Evolutionary conservation across 2,329 filamentous ascomycete genomes (phyloP).

Genomic region (Talaromyces sp.): DNA sequence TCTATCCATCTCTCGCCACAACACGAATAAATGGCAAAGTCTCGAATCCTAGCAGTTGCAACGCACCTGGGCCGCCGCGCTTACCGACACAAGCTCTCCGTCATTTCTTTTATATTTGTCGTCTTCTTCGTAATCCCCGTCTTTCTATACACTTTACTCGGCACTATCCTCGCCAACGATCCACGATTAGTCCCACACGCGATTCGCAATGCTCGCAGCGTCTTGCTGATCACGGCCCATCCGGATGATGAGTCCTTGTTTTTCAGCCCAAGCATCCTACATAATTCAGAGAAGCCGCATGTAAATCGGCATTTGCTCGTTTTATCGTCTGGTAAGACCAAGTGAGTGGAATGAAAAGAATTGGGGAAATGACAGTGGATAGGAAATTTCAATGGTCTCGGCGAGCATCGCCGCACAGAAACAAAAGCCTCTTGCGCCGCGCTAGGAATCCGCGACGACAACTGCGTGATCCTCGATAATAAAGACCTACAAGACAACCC

Average conservation of each 20-base stretch:
- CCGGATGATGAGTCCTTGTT: slow-evolving; percentile 30
- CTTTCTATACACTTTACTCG: slow-evolving; percentile 37
- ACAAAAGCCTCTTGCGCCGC: slow-evolving; percentile 24
- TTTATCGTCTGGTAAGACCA: slow-evolving; percentile 21
- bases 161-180: slow-evolving; percentile 36
- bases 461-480: slow-evolving; percentile 38
- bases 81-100: slow-evolving; percentile 5
- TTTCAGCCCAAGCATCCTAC: slow-evolving; percentile 27
- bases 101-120: background rate
- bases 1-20: background rate
- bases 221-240: slow-evolving; percentile 40
- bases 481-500: slow-evolving; percentile 41
- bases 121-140: slow-evolving; percentile 26
- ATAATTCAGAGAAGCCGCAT: slow-evolving; percentile 20
- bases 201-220: slow-evolving; percentile 33
- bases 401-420: slow-evolving; percentile 23
- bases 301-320: slow-evolving; percentile 24
- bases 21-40: slow-evolving; percentile 19
- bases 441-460: slow-evolving; percentile 25
- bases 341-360: background rate
- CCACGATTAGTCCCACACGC: slow-evolving; percentile 36
- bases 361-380: background rate
- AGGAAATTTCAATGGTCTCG: slow-evolving; percentile 27
- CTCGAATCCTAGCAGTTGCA: slow-evolving; percentile 4
- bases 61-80: slow-evolving; percentile 16